Conservation (phyloP, 129 eudicot species). For the Tagetes patula region DNA sequence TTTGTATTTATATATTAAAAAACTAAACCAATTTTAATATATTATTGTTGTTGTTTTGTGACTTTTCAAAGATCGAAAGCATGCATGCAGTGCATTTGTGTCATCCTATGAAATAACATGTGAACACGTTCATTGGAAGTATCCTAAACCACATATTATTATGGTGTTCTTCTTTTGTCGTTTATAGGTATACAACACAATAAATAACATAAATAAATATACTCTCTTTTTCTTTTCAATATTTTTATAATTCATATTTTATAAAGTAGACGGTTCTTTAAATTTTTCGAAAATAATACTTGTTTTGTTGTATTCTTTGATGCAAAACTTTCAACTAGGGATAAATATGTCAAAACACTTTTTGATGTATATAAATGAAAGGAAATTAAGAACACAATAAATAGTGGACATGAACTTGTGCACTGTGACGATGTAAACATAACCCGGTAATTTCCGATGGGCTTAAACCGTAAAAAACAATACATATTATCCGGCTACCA, state of each 20-base stretch:
- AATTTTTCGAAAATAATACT: too few relatives aligned
- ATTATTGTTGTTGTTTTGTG: not conserved
- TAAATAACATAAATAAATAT: conserved; percentile 12
- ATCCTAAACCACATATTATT: not conserved
- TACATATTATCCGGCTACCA: too few relatives aligned
- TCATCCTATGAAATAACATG: conserved; percentile 22
- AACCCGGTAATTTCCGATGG: too few relatives aligned
- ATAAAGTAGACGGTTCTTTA: not conserved
- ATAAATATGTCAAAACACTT: not conserved
- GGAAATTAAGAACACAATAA: too few relatives aligned
- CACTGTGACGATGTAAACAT: too few relatives aligned
- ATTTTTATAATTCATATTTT: not conserved
- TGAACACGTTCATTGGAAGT: conserved; percentile 25
- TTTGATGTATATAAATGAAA: too few relatives aligned
- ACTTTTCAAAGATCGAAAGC: conserved; percentile 22
- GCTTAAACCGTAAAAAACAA: too few relatives aligned
- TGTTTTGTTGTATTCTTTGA: too few relatives aligned
- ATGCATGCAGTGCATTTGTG: conserved; percentile 9
- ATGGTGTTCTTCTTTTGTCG: conserved; percentile 25
- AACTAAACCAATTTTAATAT: not conserved
- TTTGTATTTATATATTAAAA: not conserved
- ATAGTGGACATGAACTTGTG: too few relatives aligned
- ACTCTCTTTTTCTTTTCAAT: not conserved
- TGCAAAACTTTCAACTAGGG: not conserved
- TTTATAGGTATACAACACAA: conserved; percentile 21